A percentile compares a stretch with the other conserved stretches of the same genome.
These are phyloP conservation scores for Talaromyces sp. DNA, from an alignment of 2,329 filamentous ascomycete genomes.

Conservation along the genomic window DNA sequence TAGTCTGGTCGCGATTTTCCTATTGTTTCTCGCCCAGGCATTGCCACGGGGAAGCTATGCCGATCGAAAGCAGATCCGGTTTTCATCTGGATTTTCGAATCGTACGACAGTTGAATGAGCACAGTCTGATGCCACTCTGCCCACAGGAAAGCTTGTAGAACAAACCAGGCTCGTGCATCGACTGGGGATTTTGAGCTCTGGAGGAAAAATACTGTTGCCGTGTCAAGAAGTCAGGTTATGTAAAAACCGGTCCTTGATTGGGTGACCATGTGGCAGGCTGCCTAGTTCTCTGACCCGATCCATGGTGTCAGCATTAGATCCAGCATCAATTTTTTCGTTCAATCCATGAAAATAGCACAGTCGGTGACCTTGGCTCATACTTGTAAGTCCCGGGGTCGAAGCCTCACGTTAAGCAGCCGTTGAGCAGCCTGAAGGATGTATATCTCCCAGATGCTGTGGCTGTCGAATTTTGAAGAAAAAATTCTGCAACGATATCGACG, in stretches of 20 bases:
- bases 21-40: conserved; percentile 7
- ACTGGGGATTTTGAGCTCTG: background rate
- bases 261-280: too few relatives aligned
- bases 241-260: background rate
- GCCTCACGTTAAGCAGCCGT: too few relatives aligned
- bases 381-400: too few relatives aligned
- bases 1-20: conserved; percentile 11
- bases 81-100: background rate
- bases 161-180: conserved; percentile 8
- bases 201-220: background rate
- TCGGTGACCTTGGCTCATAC: too few relatives aligned
- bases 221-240: conserved; percentile 15
- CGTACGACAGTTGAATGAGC: conserved; percentile 14
- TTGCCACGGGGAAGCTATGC: background rate
- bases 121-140: conserved; percentile 14
- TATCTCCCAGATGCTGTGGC: too few relatives aligned
- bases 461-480: too few relatives aligned
- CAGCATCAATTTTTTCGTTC: too few relatives aligned
- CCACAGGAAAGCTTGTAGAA: conserved; percentile 17
- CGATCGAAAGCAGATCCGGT: background rate
- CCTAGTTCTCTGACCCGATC: too few relatives aligned
- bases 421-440: too few relatives aligned
- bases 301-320: too few relatives aligned
- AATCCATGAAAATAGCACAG: too few relatives aligned
- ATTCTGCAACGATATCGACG: too few relatives aligned